These are phyloP conservation scores for Capronia americana DNA, from an alignment of 2,329 filamentous ascomycete species.

Conservation along the genomic window DNA sequence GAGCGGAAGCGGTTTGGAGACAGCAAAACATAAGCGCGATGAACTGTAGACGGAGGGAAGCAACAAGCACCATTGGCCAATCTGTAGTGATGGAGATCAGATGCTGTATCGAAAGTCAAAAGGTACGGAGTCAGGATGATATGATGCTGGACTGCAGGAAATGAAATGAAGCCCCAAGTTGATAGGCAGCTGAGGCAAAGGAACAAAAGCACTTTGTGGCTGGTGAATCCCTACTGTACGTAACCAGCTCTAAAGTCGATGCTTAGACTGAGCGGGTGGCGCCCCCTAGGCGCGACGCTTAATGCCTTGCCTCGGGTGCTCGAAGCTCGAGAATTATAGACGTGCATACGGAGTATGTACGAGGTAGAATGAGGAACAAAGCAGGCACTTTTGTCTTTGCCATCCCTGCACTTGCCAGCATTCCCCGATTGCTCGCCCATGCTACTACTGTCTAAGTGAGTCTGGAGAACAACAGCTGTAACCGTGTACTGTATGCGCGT, in stretches of 20 bases:
- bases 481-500: background rate
- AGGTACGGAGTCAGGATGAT: too few species aligned
- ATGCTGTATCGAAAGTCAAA: background rate
- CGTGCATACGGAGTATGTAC: too few species aligned
- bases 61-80: constrained; percentile 1
- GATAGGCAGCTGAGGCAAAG: background rate
- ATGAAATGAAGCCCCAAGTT: background rate
- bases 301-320: background rate
- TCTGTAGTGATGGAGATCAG: background rate
- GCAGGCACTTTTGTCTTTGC: background rate
- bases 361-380: too few species aligned
- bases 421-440: background rate
- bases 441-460: background rate
- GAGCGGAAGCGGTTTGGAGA: background rate
- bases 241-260: background rate
- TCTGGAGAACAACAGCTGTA: background rate
- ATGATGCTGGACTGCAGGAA: background rate
- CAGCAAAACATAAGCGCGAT: background rate
- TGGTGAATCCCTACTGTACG: too few species aligned
- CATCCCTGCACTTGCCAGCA: background rate
- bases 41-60: background rate
- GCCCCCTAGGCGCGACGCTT: background rate
- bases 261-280: background rate
- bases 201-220: background rate
- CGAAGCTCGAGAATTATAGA: background rate